Conservation (phyloP, 176 grass and related monocot species). For the Leersia perrieri region DNA sequence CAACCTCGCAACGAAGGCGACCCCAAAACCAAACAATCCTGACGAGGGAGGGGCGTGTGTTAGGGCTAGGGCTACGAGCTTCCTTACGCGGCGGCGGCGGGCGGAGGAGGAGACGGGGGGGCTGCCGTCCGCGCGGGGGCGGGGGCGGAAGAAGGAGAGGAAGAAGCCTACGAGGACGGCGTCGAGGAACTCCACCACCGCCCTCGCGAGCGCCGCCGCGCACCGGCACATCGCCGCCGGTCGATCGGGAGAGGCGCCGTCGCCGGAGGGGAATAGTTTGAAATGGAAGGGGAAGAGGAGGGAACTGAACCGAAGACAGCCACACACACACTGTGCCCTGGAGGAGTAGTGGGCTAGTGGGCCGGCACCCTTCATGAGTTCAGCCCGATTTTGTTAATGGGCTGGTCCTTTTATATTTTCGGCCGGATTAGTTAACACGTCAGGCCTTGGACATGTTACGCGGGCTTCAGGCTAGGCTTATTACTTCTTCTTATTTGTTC, state of each 20-base stretch:
- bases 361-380: neutral
- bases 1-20: too few relatives aligned
- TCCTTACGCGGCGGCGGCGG: constrained; percentile 8
- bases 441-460: too few relatives aligned
- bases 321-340: too few relatives aligned
- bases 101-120: neutral
- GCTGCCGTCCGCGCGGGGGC: constrained; percentile 2
- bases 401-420: neutral
- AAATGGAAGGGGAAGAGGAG: constrained; percentile 2
- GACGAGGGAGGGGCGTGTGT: neutral
- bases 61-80: neutral
- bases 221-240: constrained; percentile 38
- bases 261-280: neutral
- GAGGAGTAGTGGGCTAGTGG: too few relatives aligned
- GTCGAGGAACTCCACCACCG: constrained; percentile 50
- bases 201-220: constrained; percentile 23
- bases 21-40: neutral
- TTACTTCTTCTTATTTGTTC: too few relatives aligned
- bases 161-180: constrained; percentile 50
- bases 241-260: neutral
- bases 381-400: neutral
- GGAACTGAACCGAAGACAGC: neutral
- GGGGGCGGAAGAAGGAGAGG: constrained; percentile 45
- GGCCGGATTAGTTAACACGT: too few relatives aligned
- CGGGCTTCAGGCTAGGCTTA: too few relatives aligned